These are phyloP conservation scores for Nitzschia palea DNA, from an alignment of 108 stramenopile genomes.

Conservation along the genomic window DNA sequence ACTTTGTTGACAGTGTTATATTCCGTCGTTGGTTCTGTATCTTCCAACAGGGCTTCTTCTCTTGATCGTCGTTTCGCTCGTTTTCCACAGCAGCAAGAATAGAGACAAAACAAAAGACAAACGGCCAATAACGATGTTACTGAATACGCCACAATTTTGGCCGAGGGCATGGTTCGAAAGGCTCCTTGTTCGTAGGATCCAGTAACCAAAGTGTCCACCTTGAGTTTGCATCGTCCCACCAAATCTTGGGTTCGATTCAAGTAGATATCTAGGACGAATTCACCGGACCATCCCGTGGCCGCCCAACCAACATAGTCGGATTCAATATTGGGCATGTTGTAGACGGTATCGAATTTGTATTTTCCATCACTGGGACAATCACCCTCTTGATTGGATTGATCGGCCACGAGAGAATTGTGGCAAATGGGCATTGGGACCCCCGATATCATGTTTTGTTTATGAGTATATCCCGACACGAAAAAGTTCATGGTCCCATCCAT, in stretches of 20 bases:
- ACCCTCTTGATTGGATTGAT: neutral
- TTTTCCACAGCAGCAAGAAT: slow-evolving; percentile 5
- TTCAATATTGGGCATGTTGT: slow-evolving; percentile 5
- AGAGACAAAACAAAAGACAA: neutral
- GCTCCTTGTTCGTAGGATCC: slow-evolving; percentile 6
- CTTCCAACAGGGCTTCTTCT: too few species aligned
- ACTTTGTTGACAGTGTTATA: too few species aligned
- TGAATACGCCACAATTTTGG: neutral
- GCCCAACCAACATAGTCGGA: slow-evolving; percentile 7
- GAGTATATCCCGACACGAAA: slow-evolving; percentile 3
- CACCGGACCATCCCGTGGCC: slow-evolving; percentile 10
- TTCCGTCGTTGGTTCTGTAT: too few species aligned
- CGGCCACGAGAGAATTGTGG: neutral
- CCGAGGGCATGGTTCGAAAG: slow-evolving; percentile 4
- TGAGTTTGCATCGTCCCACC: slow-evolving; percentile 7
- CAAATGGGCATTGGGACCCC: neutral
- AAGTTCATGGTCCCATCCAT: slow-evolving; percentile 9
- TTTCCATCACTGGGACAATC: slow-evolving; percentile 12
- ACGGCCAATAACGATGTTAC: neutral
- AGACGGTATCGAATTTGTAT: slow-evolving; percentile 4
- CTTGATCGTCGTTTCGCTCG: neutral
- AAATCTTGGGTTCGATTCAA: neutral
- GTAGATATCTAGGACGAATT: slow-evolving; percentile 10
- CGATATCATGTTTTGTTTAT: neutral
- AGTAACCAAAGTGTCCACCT: neutral